Evolutionary conservation across 257 asterid genomes (phyloP).

Genomic region (Penstemon barbatus): DNA sequence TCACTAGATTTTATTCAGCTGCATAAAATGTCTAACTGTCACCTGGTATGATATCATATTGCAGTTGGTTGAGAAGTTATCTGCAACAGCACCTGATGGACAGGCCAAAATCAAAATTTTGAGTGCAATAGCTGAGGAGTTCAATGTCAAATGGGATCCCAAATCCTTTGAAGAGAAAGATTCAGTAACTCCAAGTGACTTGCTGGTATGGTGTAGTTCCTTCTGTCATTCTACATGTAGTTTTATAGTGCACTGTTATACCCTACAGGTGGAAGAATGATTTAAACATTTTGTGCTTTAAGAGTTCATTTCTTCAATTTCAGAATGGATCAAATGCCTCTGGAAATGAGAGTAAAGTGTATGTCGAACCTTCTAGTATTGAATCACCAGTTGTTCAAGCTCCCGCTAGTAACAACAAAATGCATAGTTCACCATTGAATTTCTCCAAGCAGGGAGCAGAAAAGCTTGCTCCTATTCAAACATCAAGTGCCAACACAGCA

Average conservation of each 20-base stretch:
- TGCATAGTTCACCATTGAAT: constrained; percentile 34
- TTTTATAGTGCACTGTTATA: constrained; percentile 20
- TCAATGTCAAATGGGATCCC: constrained; percentile 80
- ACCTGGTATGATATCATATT: constrained; percentile 18
- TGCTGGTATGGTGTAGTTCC: constrained; percentile 50
- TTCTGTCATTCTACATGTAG: constrained; percentile 8
- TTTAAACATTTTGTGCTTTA: background rate
- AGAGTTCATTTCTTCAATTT: constrained; percentile 21
- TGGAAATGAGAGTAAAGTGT: constrained; percentile 39
- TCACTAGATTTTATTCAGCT: constrained; percentile 2
- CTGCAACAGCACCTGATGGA: constrained; percentile 81
- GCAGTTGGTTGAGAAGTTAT: constrained; percentile 91
- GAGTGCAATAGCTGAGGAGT: constrained; percentile 76
- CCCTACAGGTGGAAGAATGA: constrained; percentile 2
- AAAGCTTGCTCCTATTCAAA: constrained; percentile 32
- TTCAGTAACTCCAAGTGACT: constrained; percentile 45
- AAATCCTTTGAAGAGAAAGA: constrained; percentile 53
- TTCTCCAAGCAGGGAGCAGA: constrained; percentile 39
- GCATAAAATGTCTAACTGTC: constrained; percentile 24
- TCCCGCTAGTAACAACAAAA: constrained; percentile 37
- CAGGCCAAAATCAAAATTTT: constrained; percentile 66
- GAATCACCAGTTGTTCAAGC: constrained; percentile 39
- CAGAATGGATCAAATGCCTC: constrained; percentile 66
- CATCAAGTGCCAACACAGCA: constrained; percentile 36
- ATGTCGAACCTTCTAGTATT: constrained; percentile 41